These are phyloP conservation scores for Mycena rebaudengoi DNA, from an alignment of 768 basidiomycete species.

Conservation along the genomic window DNA sequence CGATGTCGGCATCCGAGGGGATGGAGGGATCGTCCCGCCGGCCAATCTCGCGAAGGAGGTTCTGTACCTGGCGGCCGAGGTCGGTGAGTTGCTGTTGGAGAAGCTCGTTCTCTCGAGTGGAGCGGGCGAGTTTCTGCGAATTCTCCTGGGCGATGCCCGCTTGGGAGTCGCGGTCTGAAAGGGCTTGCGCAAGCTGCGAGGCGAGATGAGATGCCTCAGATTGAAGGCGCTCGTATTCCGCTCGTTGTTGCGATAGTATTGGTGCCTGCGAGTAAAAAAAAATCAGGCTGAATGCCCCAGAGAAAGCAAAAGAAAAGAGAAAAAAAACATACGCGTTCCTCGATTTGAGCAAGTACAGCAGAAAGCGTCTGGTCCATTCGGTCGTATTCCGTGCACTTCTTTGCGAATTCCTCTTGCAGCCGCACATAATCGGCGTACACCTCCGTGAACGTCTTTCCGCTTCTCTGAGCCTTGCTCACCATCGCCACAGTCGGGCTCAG, in stretches of 20 bases:
- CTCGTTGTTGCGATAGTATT: slow-evolving; percentile 86
- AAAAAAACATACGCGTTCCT: slow-evolving; percentile 76
- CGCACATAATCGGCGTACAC: slow-evolving; percentile 91
- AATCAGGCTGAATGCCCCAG: neutral
- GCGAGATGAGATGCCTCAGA: slow-evolving; percentile 84
- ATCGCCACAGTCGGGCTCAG: slow-evolving; percentile 90
- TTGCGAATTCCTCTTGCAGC: slow-evolving; percentile 82
- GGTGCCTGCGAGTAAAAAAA: slow-evolving; percentile 93
- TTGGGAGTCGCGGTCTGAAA: slow-evolving; percentile 78
- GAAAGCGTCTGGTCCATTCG: slow-evolving; percentile 85
- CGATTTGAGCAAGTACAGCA: slow-evolving; percentile 86
- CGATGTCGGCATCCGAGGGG: slow-evolving; percentile 72
- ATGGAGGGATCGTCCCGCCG: slow-evolving; percentile 87
- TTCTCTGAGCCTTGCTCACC: slow-evolving; percentile 81
- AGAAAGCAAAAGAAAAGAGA: slow-evolving; percentile 3
- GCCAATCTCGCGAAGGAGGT: slow-evolving; percentile 79
- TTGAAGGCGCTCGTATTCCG: slow-evolving; percentile 86
- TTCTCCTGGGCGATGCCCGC: slow-evolving; percentile 63
- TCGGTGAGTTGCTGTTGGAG: slow-evolving; percentile 82
- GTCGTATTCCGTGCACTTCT: slow-evolving; percentile 83
- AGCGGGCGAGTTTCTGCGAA: slow-evolving; percentile 68
- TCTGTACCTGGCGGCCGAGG: slow-evolving; percentile 85
- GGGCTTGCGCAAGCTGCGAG: slow-evolving; percentile 76
- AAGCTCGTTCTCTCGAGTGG: slow-evolving; percentile 68
- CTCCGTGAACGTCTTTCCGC: slow-evolving; percentile 91